phyloP scores from a whole-genome alignment of 495 filamentous ascomycete genomes.

The Bryoglossum gracile region DNA sequence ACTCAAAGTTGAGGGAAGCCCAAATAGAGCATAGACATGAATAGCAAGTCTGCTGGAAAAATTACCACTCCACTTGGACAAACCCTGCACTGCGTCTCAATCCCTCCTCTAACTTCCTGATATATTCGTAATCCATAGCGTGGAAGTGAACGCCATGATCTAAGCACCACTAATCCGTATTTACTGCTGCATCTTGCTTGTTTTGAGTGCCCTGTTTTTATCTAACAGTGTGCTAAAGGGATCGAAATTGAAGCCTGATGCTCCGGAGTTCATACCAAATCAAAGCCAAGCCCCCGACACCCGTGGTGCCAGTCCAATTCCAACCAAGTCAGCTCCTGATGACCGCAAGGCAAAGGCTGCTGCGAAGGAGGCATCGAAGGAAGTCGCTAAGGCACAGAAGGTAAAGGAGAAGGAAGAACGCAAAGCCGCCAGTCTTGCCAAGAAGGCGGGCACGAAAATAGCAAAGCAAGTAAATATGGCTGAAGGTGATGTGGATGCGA shows the following conservation, averaged over 20 bases:
- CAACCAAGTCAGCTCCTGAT: not conserved
- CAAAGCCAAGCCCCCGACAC: too few species aligned
- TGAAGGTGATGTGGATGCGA: too few species aligned
- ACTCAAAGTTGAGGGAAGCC: too few species aligned
- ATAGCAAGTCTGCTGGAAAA: constrained; percentile 19
- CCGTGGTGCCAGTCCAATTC: not conserved
- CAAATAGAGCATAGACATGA: constrained; percentile 34
- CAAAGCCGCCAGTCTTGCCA: constrained; percentile 10
- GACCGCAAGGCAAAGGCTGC: not conserved
- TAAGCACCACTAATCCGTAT: too few species aligned
- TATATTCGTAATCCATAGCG: constrained; percentile 1
- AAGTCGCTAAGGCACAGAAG: constrained; percentile 10
- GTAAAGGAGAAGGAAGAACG: constrained; percentile 11
- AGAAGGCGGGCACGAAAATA: constrained; percentile 13
- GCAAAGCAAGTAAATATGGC: constrained; percentile 4
- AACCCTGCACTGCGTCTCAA: not conserved
- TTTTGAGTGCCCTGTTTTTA: too few species aligned
- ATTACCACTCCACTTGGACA: not conserved
- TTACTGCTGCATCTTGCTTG: too few species aligned
- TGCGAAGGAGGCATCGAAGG: constrained; percentile 1
- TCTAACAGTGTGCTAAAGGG: constrained; percentile 36
- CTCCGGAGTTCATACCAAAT: constrained; percentile 45
- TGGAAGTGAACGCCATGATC: too few species aligned
- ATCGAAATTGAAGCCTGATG: constrained; percentile 46
- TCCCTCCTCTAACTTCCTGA: not conserved